phyloP scores from a whole-genome alignment of 78 protist genomes.

The Emiliania huxleyi region DNA sequence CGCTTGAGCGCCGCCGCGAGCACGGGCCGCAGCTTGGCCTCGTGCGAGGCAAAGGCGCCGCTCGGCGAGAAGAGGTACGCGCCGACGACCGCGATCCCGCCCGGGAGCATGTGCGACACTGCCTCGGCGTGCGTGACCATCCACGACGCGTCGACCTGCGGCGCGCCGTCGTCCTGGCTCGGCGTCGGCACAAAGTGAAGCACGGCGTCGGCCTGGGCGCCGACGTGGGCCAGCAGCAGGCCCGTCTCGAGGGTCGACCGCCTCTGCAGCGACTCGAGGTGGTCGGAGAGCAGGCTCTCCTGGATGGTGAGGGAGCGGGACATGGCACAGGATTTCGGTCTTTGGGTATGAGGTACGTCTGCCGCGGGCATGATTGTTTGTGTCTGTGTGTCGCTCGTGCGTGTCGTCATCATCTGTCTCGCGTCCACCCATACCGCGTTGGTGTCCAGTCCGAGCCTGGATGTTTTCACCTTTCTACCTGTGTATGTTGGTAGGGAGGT shows the following conservation, averaged over 20 bases:
- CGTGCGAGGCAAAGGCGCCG: neutral
- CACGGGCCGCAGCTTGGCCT: neutral
- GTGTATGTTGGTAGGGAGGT: too few species aligned
- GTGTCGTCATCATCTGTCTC: too few species aligned
- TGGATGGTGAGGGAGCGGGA: neutral
- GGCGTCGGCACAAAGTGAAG: neutral
- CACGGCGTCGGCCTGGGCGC: neutral
- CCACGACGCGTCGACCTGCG: neutral
- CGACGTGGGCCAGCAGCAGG: neutral
- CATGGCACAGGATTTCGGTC: too few species aligned
- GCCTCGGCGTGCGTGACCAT: neutral
- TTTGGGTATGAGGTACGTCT: too few species aligned
- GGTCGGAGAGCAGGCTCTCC: neutral
- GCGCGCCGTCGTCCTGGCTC: neutral
- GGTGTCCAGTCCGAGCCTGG: too few species aligned
- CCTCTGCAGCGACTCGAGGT: neutral
- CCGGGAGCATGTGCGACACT: neutral
- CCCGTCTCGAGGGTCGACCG: neutral
- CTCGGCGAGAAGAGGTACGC: neutral
- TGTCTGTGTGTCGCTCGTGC: too few species aligned
- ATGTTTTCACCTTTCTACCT: too few species aligned
- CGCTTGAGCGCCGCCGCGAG: neutral
- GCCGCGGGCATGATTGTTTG: too few species aligned
- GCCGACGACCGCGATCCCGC: neutral
- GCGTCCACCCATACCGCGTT: too few species aligned